Evolutionary conservation across 2,329 filamentous ascomycete genomes (phyloP).

Genomic region (Tolypocladium capitatum): DNA sequence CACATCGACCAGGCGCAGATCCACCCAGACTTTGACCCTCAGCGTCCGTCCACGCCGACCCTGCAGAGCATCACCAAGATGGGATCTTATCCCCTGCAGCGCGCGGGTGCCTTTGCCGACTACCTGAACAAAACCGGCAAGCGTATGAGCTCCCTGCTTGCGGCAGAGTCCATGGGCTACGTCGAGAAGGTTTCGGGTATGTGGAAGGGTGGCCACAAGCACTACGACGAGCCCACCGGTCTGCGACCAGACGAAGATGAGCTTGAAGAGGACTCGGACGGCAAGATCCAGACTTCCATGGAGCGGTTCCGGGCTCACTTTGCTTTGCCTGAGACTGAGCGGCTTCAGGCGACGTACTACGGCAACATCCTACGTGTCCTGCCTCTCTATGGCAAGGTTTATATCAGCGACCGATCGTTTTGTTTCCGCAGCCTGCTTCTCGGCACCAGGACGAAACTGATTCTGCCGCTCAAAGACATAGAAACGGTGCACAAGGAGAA

Average conservation of each 20-base stretch:
- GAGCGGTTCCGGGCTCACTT: slow-evolving; percentile 86
- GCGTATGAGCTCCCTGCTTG: slow-evolving; percentile 68
- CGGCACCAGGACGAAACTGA: slow-evolving; percentile 82
- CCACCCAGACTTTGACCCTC: slow-evolving; percentile 11
- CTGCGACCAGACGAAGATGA: slow-evolving; percentile 42
- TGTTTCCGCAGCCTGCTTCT: slow-evolving; percentile 89
- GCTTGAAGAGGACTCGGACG: slow-evolving; percentile 44
- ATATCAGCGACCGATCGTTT: slow-evolving; percentile 75
- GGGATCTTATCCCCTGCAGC: slow-evolving; percentile 68
- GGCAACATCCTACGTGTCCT: slow-evolving; percentile 82
- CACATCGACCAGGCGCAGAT: slow-evolving; percentile 16
- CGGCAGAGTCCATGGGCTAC: slow-evolving; percentile 89
- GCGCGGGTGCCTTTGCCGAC: slow-evolving; percentile 69
- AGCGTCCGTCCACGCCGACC: slow-evolving; percentile 23
- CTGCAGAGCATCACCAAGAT: slow-evolving; percentile 42
- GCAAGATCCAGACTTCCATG: slow-evolving; percentile 50
- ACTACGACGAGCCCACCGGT: slow-evolving; percentile 57
- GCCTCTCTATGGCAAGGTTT: slow-evolving; percentile 91
- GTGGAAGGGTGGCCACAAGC: slow-evolving; percentile 82
- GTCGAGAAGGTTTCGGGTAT: slow-evolving; percentile 95
- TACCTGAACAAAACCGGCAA: slow-evolving; percentile 70
- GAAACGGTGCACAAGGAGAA: slow-evolving; percentile 92
- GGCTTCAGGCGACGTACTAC: slow-evolving; percentile 79
- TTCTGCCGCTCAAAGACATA: slow-evolving; percentile 79
- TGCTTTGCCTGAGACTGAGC: slow-evolving; percentile 71